Evolutionary conservation across 2,329 filamentous ascomycete species (phyloP).

Genomic region (Fusarium austroafricanum): DNA sequence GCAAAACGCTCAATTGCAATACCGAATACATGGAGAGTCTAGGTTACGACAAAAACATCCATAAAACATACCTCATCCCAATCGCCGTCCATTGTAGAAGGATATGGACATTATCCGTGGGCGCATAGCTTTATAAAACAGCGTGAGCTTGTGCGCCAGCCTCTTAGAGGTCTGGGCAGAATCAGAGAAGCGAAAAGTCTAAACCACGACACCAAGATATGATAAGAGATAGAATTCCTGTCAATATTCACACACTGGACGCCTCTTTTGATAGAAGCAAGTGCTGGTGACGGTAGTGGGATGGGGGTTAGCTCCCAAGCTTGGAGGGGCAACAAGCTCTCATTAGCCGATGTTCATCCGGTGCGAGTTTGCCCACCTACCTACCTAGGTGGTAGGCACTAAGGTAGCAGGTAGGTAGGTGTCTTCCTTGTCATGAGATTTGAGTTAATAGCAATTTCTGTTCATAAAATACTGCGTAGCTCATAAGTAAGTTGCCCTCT

Average conservation of each 20-base stretch:
- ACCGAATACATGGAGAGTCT: neutral
- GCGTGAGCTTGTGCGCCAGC: conserved; percentile 20
- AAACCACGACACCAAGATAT: neutral
- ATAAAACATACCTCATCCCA: conserved; percentile 71
- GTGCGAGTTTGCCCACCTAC: conserved; percentile 13
- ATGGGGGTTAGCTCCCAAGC: conserved; percentile 34
- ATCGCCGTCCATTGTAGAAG: conserved; percentile 71
- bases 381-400: no score
- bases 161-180: conserved; percentile 19
- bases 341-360: conserved; percentile 43
- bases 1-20: neutral
- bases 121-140: conserved; percentile 48
- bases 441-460: neutral
- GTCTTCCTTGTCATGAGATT: neutral
- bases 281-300: conserved; percentile 29
- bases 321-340: conserved; percentile 45
- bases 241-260: conserved; percentile 5
- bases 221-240: neutral
- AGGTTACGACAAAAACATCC: neutral
- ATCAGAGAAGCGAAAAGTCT: neutral
- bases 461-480: neutral
- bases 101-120: conserved; percentile 52
- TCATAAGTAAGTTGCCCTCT: neutral
- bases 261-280: conserved; percentile 17
- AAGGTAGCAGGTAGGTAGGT: no score